Evolutionary conservation across 179 eudicot genomes (phyloP).

Genomic region (Vitellaria paradoxa): DNA sequence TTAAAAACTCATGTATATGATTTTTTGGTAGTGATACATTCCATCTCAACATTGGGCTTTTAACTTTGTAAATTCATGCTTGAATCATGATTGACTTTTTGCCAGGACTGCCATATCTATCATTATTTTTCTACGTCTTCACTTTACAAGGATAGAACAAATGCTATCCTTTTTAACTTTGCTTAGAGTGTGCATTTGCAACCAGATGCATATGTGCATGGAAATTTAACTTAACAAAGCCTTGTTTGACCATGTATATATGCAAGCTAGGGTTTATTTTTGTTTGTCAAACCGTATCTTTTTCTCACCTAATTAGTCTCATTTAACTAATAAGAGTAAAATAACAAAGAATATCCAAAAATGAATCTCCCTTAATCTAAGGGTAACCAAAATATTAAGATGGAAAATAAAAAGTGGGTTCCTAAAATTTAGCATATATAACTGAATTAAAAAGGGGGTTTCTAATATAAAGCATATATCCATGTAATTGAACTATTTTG

Average conservation of each 20-base stretch:
- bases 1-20: slow-evolving; percentile 2
- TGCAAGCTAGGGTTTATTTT: neutral
- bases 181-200: neutral
- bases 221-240: neutral
- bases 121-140: neutral
- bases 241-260: neutral
- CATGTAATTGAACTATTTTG: neutral
- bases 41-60: neutral
- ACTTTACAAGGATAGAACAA: neutral
- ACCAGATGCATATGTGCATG: neutral
- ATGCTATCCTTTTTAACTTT: neutral
- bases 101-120: neutral
- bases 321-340: too few relatives aligned
- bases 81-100: neutral
- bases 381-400: neutral
- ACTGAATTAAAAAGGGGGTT: neutral
- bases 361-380: neutral
- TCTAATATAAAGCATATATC: neutral
- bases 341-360: too few relatives aligned
- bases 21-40: neutral
- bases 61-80: slow-evolving; percentile 5
- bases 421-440: neutral
- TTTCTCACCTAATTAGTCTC: neutral
- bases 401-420: neutral
- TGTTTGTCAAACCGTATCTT: neutral